Conservation (phyloP, 768 basidiomycete genomes). For the Suillus discolor region DNA sequence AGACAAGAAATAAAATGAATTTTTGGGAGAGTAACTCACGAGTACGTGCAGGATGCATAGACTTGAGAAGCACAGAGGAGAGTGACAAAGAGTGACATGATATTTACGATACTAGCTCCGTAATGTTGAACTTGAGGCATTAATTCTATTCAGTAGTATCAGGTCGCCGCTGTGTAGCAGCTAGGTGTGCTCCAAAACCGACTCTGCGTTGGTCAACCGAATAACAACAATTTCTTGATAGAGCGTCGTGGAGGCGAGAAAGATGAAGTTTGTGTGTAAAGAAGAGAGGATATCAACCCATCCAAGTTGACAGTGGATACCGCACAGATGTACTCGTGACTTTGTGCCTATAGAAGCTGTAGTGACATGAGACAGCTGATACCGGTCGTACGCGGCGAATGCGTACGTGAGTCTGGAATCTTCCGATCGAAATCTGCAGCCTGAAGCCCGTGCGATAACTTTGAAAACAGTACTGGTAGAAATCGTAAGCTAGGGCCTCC, state of each 20-base stretch:
- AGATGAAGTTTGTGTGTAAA: neutral
- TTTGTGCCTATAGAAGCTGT: neutral
- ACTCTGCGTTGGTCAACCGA: neutral
- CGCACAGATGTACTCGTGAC: neutral
- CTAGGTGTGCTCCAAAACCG: neutral
- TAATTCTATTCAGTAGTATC: neutral
- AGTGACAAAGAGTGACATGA: neutral
- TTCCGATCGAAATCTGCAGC: neutral
- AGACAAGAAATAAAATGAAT: neutral
- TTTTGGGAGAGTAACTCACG: neutral
- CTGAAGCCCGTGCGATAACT: neutral
- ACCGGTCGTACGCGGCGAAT: too few relatives aligned
- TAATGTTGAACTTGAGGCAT: neutral
- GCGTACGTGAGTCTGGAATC: too few relatives aligned
- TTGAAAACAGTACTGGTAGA: neutral
- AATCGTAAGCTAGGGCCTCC: neutral
- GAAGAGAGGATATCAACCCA: neutral
- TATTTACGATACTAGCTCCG: neutral
- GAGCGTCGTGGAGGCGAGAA: neutral
- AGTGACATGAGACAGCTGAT: too few relatives aligned
- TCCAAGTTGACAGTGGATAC: neutral
- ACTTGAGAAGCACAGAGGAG: constrained; percentile 6
- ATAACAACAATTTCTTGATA: neutral
- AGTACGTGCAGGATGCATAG: neutral
- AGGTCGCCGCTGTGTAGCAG: neutral